Evolutionary conservation across 331 rosid genomes (phyloP), one percentile per base, ranked within the genome.

Genomic region (Erythrophleum ivorense): DNA sequence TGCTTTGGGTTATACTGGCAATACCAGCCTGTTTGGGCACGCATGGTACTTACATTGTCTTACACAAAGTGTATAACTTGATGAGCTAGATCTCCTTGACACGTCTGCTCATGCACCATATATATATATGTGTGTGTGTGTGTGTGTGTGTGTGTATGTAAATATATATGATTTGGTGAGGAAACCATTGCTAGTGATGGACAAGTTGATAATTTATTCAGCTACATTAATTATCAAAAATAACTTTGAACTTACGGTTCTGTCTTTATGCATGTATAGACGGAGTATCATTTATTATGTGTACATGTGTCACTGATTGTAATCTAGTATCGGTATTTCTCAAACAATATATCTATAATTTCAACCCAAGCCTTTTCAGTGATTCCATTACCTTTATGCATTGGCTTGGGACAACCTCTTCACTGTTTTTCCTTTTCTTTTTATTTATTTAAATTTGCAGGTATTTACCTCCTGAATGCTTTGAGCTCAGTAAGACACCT

Each of bases 381-480:
- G 33, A 2, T 19, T 13, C 9, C 31, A 57, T 57, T 57, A 1
- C 5, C 63, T 1, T 57, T 18, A 18, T 57, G 9, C 62, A 7
- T 19, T 57, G 64, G 64, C 64, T 19, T 19, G 13, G 34, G 64
- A 21, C 29, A 21, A 58, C 3, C 34, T 2, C 34, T 21, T 58
- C 34, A 58, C 66, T 60, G 38, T 10, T 60, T 60, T 19, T 36
- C n/a, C 12, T 78, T 76, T 16, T 74, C 67, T 11, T 73, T 63
- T 78, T 83, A 66, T 7, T 65, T 77, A 9, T 68, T 59, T 75
- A 63, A 63, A 58, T 75, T 59, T 88, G 59, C 82, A 96, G 99
- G 99, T 96, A 96, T 86, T 87, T 96, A 82, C 99, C 99, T 75
- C 99, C 98, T 24, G 97, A 96, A 89, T 96, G 99, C 88, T 96